Evolutionary conservation across 2,329 filamentous ascomycete species (phyloP), one percentile per base, ranked within the genome.

Genomic region (Fusarium falciforme): DNA sequence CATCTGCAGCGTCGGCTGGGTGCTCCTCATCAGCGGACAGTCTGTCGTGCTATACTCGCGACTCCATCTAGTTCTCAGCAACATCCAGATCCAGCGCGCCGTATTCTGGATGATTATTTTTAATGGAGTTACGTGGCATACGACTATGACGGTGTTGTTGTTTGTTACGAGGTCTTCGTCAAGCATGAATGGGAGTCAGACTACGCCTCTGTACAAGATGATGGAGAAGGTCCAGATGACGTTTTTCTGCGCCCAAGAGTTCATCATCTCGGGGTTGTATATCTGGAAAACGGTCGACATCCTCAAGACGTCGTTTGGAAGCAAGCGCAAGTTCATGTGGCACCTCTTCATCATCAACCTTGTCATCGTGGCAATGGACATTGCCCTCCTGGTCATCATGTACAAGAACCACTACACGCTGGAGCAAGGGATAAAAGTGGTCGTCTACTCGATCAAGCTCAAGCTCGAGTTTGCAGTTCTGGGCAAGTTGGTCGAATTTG

Each of bases 401-500:
- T 68, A 70, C 14, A 58, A 42, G 33, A 38, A 64, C 11, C 36
- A 58, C 27, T 71, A 52, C 17, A 59, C 44, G n/a, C 44, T 67
- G 7, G 64, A 74, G 10, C 65, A 71, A 5, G 67, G 67, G 1
- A 33, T 75, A 14, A 71, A 70, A 20, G 61, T 73, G 4, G 66
- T 62, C 14, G 47, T 70, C 0, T 73, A 70, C 36, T 73, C 75
- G 3, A 47, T 73, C 22, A 84, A 83, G 67, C 76, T 83, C 20
- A 84, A 83, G 68, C 72, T 82, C 6, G 82, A 83, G 61, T 82
- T 83, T 61, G 76, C 77, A 14, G 80, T 83, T 1, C 70, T 84
- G n/a, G 82, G 81, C 33, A 77, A 78, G 27, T 68, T 84, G 4
- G 80, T 82, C 25, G 73, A 82, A 7, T 77, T 83, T 49, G 85